Evolutionary conservation across 2,329 filamentous ascomycete genomes (phyloP), one percentile per base, ranked within the genome.

Genomic region (Apiospora saccharicola): DNA sequence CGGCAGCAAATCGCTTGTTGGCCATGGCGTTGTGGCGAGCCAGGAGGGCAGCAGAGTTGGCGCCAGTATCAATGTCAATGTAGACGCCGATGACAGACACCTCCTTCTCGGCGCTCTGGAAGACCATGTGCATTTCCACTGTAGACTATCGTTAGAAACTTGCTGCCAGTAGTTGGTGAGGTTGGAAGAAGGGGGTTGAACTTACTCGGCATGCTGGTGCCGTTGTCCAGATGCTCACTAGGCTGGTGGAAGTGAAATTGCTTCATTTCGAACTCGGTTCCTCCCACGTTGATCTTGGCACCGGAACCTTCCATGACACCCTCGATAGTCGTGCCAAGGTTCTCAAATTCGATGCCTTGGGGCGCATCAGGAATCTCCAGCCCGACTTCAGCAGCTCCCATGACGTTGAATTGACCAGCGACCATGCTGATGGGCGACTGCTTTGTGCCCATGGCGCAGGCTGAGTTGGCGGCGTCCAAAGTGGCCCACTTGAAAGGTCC

Each of bases 121-220:
- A 90, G 53, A 91, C 89, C 84, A 91, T 88, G 81, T 91, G 90
- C 80, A 86, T 85, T 79, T 89, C 87, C 83, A 89, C 82, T 79
- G 76, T 69, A 68, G 67, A 67, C 37, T 8, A 69, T 30, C 24
- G 41, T 47, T 22, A 51, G 37, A 13, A 24, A n/a, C 10, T 13
- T 41, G 34, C 41, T n/a, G 19, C 6, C 34, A 19, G 22, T 51
- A 37, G 41, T 76, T 69, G 73, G 70, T 30, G 13, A 47, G 30
- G 37, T 12, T 70, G 22, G 64, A 22, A 22, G 57, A 26, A 5
- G 37, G 37, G 37, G 7, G 37, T 10, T 41, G 6, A n/a, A 77
- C 82, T 74, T 78, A 83, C 82, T 85, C 37, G 84, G 83, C 76
- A 87, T 80, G 76, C 79, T 87, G 24, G 81, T 82, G 37, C 82